A percentile compares a stretch with the other conserved stretches of the same genome.
Conservation (phyloP, 176 grass and related monocot genomes). For the Aegilops speltoides region DNA sequence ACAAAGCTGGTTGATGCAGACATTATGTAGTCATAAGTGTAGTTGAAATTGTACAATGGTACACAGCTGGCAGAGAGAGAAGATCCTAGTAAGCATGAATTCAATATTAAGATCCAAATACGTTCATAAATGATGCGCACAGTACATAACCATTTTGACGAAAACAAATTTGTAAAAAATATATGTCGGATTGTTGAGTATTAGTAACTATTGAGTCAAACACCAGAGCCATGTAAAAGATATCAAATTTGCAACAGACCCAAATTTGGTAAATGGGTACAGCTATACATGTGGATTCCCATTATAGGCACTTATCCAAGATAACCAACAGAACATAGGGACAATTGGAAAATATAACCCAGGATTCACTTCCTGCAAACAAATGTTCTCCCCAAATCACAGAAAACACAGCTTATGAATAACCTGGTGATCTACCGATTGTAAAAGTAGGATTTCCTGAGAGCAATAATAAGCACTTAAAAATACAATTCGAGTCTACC, state of each 20-base stretch:
- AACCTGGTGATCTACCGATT: neutral
- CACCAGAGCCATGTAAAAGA: neutral
- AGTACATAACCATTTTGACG: neutral
- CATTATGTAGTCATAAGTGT: conserved; percentile 97
- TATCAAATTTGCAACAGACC: neutral
- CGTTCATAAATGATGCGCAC: neutral
- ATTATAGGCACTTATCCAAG: neutral
- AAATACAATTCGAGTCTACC: neutral
- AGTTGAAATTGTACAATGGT: conserved; percentile 95
- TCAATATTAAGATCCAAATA: conserved; percentile 37
- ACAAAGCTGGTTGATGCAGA: conserved; percentile 89
- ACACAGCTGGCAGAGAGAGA: conserved; percentile 83
- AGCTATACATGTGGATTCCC: neutral
- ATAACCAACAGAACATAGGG: neutral
- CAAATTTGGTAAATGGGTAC: neutral
- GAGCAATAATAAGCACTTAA: neutral
- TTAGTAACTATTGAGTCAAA: neutral
- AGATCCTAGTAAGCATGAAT: conserved; percentile 44
- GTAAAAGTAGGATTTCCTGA: neutral
- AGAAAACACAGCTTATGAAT: neutral
- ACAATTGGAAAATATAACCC: neutral
- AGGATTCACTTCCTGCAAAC: conserved; percentile 7
- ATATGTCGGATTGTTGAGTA: neutral
- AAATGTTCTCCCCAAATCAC: neutral
- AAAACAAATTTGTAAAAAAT: neutral